A percentile compares a stretch with the other conserved stretches of the same genome.
Conservation (phyloP, 2,329 filamentous ascomycete species). For the Botrytis porri region DNA sequence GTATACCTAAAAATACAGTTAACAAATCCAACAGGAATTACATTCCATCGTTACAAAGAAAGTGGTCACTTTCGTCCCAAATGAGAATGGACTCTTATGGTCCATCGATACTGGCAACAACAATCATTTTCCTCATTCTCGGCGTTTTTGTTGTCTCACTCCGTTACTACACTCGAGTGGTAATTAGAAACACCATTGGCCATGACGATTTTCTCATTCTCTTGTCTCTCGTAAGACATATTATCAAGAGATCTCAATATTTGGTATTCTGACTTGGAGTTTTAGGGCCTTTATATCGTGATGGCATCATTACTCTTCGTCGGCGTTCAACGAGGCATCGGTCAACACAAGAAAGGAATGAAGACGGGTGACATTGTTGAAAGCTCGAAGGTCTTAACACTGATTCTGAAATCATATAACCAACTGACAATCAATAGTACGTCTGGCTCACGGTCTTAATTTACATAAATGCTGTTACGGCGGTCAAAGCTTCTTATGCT, state of each 20-base stretch:
- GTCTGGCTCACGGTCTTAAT: constrained; percentile 17
- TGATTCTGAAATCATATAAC: too few species aligned
- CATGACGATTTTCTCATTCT: constrained; percentile 19
- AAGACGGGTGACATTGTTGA: constrained; percentile 4
- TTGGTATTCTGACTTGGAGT: not conserved
- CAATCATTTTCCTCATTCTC: constrained; percentile 16
- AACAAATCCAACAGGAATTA: not conserved
- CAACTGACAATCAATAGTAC: constrained; percentile 11
- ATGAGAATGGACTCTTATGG: constrained; percentile 18
- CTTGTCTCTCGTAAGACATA: not conserved
- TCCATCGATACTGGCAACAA: constrained; percentile 10
- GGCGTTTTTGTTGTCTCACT: constrained; percentile 12
- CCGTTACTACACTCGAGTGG: constrained; percentile 15
- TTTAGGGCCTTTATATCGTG: constrained; percentile 10
- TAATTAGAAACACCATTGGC: constrained; percentile 13
- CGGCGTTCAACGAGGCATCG: constrained; percentile 15
- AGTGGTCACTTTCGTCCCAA: not conserved
- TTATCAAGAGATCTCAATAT: not conserved
- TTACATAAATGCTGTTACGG: constrained; percentile 14
- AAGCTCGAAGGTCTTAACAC: constrained; percentile 10
- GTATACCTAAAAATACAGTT: constrained; percentile 13
- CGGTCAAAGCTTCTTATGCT: constrained; percentile 15
- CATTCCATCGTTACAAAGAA: not conserved
- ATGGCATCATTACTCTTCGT: constrained; percentile 20
- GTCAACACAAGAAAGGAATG: constrained; percentile 12